A percentile compares a stretch with the other conserved stretches of the same genome.
Evolutionary conservation across 805 yeast genomes (phyloP).

Genomic region (Maudiozyma bulderi): DNA sequence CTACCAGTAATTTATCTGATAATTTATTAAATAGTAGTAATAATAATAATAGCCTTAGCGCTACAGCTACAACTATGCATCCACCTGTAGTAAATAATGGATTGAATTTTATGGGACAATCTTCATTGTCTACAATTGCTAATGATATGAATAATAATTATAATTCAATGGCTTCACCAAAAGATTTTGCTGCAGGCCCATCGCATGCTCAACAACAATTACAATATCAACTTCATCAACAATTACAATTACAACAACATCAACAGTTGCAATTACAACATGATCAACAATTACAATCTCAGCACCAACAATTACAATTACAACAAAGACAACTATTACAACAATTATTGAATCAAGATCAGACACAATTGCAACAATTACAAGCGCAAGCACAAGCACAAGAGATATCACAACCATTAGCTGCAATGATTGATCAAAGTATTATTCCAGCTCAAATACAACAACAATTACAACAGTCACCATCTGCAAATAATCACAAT

Average conservation of each 20-base stretch:
- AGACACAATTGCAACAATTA: slow-evolving; percentile 1
- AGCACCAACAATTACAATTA: slow-evolving; percentile 18
- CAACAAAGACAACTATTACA: slow-evolving; percentile 14
- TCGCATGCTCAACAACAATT: slow-evolving; percentile 10
- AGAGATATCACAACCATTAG: slow-evolving; percentile 4
- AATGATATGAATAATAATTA: background rate
- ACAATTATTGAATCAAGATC: slow-evolving; percentile 8
- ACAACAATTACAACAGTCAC: slow-evolving; percentile 1
- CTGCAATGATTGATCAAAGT: slow-evolving; percentile 10
- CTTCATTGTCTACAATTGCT: background rate
- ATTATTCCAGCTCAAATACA: slow-evolving; percentile 5
- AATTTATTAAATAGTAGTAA: background rate
- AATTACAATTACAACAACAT: slow-evolving; percentile 13
- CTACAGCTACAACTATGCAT: background rate
- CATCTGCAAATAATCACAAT: background rate
- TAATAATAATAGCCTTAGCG: background rate
- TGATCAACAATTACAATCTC: slow-evolving; percentile 20
- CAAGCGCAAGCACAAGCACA: slow-evolving; percentile 4
- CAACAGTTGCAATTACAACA: slow-evolving; percentile 15
- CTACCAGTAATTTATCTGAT: background rate
- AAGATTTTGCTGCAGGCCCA: slow-evolving; percentile 2
- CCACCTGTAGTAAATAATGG: background rate
- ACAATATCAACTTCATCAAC: slow-evolving; percentile 14
- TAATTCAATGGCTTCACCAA: background rate
- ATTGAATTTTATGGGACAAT: background rate